Evolutionary conservation across 352 stramenopile genomes (phyloP), one percentile per base, ranked within the genome.

Genomic region (Globisporangium alternatum): DNA sequence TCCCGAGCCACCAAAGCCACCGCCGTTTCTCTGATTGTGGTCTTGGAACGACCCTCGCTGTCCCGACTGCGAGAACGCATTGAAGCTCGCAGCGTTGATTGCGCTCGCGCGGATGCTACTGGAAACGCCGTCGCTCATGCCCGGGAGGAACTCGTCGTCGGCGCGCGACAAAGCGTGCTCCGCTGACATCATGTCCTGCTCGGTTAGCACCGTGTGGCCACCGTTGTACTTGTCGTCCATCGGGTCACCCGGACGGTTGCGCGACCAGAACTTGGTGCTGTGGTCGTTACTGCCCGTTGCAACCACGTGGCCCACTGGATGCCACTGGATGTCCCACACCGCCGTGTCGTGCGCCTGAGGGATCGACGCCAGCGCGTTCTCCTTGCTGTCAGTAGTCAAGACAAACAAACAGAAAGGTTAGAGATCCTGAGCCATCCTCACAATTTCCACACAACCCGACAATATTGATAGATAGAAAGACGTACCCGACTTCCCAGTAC

Each of bases 301-400:
- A 19, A 99, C 77, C 31, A 98, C 87, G 65, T 99, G 96, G 31
- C 97, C 97, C 21, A 96, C 89, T 9, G 97, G 97, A 77, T 99
- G 96, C 96, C 96, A 99, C 71, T 98, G 93, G 70, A 99, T 96
- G 73, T 98, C 94, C 96, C 97, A 99, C 58, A 99, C 97, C 0
- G 97, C 96, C 62, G 97, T 97, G 54, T 99, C 96, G 71, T 99
- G 97, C 13, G 97, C 97, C 59, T 95, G 86, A 2, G 88, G 82
- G 48, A 98, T 92, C 2, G 85, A 83, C 6, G 89, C 89, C 39
- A 97, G 68, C 12, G 90, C 80, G 25, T 89, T 87, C 19, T 93
- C 83, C 59, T 96, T 93, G 47, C 87, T 91, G 66, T 2, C 61
- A 48, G 6, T 8, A 41, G 7, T 60, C 9, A 37, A 56, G 54